Conservation (phyloP, 495 filamentous ascomycete species). For the Penicillium lividum region DNA sequence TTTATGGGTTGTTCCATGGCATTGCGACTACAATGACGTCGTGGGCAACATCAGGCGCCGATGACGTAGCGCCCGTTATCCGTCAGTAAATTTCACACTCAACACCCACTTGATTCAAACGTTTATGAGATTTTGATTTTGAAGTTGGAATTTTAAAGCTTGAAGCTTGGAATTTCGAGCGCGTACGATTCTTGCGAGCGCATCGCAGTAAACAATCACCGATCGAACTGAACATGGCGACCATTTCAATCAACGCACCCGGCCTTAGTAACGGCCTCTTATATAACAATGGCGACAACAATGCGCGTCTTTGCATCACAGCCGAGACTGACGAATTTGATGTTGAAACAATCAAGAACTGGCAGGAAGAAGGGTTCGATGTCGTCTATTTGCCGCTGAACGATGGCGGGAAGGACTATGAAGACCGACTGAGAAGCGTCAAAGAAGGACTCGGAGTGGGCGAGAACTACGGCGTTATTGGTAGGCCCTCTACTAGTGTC, state of each 20-base stretch:
- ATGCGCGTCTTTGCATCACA: slow-evolving; percentile 63
- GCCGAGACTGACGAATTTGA: slow-evolving; percentile 65
- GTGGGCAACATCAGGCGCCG: slow-evolving; percentile 7
- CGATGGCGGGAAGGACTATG: slow-evolving; percentile 55
- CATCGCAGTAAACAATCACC: not conserved
- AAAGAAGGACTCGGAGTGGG: slow-evolving; percentile 49
- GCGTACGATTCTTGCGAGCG: not conserved
- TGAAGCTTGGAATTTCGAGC: not conserved
- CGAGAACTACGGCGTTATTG: slow-evolving; percentile 52
- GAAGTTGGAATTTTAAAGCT: not conserved
- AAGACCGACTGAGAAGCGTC: slow-evolving; percentile 43
- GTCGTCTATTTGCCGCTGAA: slow-evolving; percentile 61
- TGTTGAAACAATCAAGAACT: slow-evolving; percentile 51
- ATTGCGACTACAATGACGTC: slow-evolving; percentile 23
- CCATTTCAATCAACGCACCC: slow-evolving; percentile 41
- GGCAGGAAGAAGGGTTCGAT: slow-evolving; percentile 68
- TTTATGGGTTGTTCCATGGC: slow-evolving; percentile 12
- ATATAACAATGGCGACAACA: slow-evolving; percentile 42
- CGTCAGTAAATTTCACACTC: slow-evolving; percentile 5
- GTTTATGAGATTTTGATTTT: not conserved
- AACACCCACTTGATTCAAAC: not conserved
- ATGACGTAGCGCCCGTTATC: slow-evolving; percentile 24
- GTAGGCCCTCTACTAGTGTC: slow-evolving; percentile 26
- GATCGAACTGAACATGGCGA: slow-evolving; percentile 29
- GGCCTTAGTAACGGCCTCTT: slow-evolving; percentile 38